A percentile compares a stretch with the other conserved stretches of the same genome.
Evolutionary conservation across 1,139 yeast genomes (phyloP).

Genomic region (Pichiaceae sp.): DNA sequence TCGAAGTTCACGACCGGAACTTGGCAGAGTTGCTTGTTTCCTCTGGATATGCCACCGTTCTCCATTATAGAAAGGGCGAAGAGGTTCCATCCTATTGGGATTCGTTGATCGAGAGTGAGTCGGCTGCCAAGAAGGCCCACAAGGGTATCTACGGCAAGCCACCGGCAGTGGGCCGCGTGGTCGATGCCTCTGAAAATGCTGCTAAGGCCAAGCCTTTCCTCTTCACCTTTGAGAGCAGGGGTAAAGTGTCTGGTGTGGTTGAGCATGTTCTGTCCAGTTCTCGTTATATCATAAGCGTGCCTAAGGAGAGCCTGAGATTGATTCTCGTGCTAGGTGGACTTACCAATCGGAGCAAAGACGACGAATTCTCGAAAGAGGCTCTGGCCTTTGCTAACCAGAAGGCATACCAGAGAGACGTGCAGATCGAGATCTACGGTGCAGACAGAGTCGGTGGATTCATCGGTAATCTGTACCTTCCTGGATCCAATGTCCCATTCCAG

Average conservation of each 20-base stretch:
- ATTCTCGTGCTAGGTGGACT: conserved; percentile 75
- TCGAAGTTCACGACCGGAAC: conserved; percentile 40
- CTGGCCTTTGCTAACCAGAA: conserved; percentile 45
- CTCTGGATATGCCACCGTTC: conserved; percentile 70
- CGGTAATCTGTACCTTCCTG: conserved; percentile 56
- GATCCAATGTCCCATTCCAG: conserved; percentile 53
- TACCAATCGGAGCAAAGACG: conserved; percentile 36
- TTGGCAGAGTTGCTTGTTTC: conserved; percentile 55
- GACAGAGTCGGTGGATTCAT: conserved; percentile 80
- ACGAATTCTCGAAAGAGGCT: conserved; percentile 42
- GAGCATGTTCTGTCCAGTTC: conserved; percentile 65
- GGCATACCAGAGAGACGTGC: conserved; percentile 66
- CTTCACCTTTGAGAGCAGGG: conserved; percentile 60
- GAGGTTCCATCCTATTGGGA: conserved; percentile 79
- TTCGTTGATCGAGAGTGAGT: conserved; percentile 61
- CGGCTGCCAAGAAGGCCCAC: conserved; percentile 44
- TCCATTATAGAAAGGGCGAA: conserved; percentile 67
- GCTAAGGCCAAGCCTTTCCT: conserved; percentile 69
- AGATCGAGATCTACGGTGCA: conserved; percentile 56
- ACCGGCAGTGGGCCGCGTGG: conserved; percentile 52
- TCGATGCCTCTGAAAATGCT: conserved; percentile 72
- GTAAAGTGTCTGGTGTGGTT: conserved; percentile 57
- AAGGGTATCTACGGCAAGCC: conserved; percentile 58
- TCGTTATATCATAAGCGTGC: conserved; percentile 58
- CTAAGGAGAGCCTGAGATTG: conserved; percentile 64